A percentile compares a stretch with the other conserved stretches of the same genome.
These are phyloP conservation scores for Saturnispora sekii DNA, from an alignment of 805 yeast genomes.

Conservation along the genomic window DNA sequence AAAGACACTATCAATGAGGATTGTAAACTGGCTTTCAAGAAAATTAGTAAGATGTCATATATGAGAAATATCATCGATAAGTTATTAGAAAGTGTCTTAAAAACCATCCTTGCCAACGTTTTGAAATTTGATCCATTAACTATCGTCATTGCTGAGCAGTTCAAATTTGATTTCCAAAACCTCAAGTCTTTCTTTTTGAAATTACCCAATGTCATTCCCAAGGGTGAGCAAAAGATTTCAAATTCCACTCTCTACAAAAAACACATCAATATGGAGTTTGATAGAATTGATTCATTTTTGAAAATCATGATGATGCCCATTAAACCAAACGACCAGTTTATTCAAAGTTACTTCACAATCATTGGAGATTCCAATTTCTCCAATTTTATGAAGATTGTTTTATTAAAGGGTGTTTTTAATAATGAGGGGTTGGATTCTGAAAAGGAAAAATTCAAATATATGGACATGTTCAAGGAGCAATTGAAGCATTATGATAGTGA, in stretches of 20 bases:
- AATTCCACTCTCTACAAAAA: conserved; percentile 19
- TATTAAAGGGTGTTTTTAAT: conserved; percentile 42
- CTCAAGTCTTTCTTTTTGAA: conserved; percentile 45
- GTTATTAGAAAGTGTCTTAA: conserved; percentile 53
- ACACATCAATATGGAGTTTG: conserved; percentile 19
- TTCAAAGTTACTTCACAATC: conserved; percentile 54
- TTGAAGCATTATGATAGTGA: conserved; percentile 27
- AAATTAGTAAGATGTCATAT: conserved; percentile 60
- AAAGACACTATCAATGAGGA: conserved; percentile 37
- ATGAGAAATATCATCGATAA: conserved; percentile 68
- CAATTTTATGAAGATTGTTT: conserved; percentile 58
- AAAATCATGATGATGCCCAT: conserved; percentile 56
- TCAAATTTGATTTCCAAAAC: conserved; percentile 60
- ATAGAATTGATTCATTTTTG: conserved; percentile 47
- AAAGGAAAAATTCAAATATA: conserved; percentile 29
- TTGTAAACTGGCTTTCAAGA: conserved; percentile 40
- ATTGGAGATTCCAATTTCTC: conserved; percentile 53
- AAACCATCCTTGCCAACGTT: conserved; percentile 47
- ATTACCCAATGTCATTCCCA: conserved; percentile 38
- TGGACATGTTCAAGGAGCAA: conserved; percentile 32
- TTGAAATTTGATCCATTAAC: conserved; percentile 57
- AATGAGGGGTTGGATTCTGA: conserved; percentile 21
- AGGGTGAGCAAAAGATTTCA: conserved; percentile 22
- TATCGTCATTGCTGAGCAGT: conserved; percentile 68
- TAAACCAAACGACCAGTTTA: conserved; percentile 56